These are phyloP conservation scores for Nemania sp. DNA, from an alignment of 2,329 filamentous ascomycete species.

Conservation along the genomic window DNA sequence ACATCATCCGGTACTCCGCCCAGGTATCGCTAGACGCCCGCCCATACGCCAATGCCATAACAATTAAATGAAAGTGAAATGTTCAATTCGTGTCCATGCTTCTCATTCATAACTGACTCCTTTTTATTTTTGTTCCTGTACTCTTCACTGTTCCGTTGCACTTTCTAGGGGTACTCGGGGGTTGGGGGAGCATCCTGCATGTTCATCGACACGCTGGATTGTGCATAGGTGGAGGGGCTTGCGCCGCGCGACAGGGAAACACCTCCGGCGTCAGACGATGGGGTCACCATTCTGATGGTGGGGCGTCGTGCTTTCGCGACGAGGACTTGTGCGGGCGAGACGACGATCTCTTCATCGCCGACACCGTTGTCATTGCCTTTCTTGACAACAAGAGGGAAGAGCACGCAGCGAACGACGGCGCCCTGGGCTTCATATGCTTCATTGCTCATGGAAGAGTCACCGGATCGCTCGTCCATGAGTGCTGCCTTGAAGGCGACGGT, in stretches of 20 bases:
- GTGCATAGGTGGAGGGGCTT: slow-evolving; percentile 33
- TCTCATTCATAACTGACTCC: neutral
- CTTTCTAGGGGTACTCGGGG: slow-evolving; percentile 20
- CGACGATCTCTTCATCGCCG: slow-evolving; percentile 92
- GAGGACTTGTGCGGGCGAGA: slow-evolving; percentile 92
- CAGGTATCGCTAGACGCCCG: slow-evolving; percentile 29
- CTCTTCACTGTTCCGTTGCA: neutral
- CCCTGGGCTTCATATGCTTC: slow-evolving; percentile 78
- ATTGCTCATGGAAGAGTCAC: slow-evolving; percentile 65
- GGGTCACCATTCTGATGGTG: slow-evolving; percentile 47
- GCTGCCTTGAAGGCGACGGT: slow-evolving; percentile 91
- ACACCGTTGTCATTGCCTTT: slow-evolving; percentile 87
- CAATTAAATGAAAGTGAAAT: slow-evolving; percentile 4
- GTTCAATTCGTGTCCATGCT: slow-evolving; percentile 3
- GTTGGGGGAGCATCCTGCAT: slow-evolving; percentile 28
- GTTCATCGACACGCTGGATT: slow-evolving; percentile 25
- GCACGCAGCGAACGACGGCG: slow-evolving; percentile 84
- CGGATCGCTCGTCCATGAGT: slow-evolving; percentile 91
- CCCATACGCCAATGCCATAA: slow-evolving; percentile 16
- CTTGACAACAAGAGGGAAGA: slow-evolving; percentile 96
- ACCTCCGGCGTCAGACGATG: slow-evolving; percentile 58
- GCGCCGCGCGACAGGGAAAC: slow-evolving; percentile 42
- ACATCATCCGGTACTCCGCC: slow-evolving; percentile 19
- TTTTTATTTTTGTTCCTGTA: neutral
- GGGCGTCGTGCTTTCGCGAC: slow-evolving; percentile 60